Conservation (phyloP, 345 rosid species). For the Draba incana region DNA sequence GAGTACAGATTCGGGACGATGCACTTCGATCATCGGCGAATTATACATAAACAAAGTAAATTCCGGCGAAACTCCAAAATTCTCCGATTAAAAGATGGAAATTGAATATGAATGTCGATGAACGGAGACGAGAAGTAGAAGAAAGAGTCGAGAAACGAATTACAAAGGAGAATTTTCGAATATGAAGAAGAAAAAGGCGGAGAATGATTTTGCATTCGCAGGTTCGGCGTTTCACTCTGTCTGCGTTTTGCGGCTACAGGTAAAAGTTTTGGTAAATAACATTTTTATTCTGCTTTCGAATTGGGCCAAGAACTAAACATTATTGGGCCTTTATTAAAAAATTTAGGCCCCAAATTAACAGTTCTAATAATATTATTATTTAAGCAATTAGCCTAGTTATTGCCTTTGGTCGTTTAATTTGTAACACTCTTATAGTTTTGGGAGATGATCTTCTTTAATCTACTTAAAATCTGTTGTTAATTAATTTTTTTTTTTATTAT, state of each 20-base stretch:
- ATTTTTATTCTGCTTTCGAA: neutral
- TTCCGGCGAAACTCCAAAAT: conserved; percentile 14
- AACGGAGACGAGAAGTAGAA: conserved; percentile 10
- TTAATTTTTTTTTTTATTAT: too few species aligned
- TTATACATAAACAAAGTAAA: neutral
- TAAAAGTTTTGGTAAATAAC: neutral
- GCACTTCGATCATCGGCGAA: conserved; percentile 34
- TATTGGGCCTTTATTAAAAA: conserved; percentile 1
- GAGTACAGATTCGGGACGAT: conserved; percentile 17
- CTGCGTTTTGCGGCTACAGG: conserved; percentile 16
- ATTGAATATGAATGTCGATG: conserved; percentile 14
- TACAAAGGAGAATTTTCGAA: conserved; percentile 29
- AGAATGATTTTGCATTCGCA: conserved; percentile 13
- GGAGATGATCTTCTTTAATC: too few species aligned
- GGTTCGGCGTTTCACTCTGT: conserved; percentile 31
- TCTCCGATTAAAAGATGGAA: neutral
- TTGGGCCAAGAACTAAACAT: neutral
- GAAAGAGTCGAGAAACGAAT: neutral
- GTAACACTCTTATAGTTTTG: neutral
- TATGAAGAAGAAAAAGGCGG: conserved; percentile 20
- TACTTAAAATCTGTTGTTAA: too few species aligned
- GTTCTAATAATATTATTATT: too few species aligned
- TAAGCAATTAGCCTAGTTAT: too few species aligned
- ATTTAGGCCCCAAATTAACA: neutral
- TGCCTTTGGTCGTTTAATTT: neutral